phyloP scores from a whole-genome alignment of 2,329 filamentous ascomycete species.

The Chrysoporthe cubensis region DNA sequence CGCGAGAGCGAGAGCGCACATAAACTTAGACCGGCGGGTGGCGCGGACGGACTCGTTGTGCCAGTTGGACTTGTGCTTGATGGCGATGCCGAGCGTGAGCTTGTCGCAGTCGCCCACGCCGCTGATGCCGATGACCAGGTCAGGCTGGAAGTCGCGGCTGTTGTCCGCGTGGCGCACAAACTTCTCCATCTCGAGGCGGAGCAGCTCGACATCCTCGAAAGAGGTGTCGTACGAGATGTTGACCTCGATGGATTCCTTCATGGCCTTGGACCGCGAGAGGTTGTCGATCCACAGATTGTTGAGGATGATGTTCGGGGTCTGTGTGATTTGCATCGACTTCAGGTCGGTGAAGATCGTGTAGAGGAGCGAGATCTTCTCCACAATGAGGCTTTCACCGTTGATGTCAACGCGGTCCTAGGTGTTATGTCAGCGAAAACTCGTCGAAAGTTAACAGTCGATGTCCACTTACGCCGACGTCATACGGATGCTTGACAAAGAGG shows the following conservation, averaged over 20 bases:
- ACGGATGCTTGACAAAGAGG: constrained; percentile 97
- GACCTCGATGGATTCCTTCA: constrained; percentile 83
- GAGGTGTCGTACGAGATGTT: constrained; percentile 84
- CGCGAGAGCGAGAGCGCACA: constrained; percentile 87
- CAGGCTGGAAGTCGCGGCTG: constrained; percentile 85
- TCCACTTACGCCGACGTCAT: constrained; percentile 72
- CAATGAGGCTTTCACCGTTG: constrained; percentile 68
- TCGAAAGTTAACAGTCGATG: neutral
- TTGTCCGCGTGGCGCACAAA: constrained; percentile 88
- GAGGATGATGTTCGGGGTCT: constrained; percentile 89
- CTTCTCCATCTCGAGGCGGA: constrained; percentile 80
- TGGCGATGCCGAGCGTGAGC: constrained; percentile 78
- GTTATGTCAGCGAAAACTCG: neutral
- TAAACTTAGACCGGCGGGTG: constrained; percentile 88
- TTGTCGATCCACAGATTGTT: constrained; percentile 97
- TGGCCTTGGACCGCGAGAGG: constrained; percentile 84
- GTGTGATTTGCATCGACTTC: constrained; percentile 72
- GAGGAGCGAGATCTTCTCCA: constrained; percentile 92
- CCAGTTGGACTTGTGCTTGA: constrained; percentile 93
- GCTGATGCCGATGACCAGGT: constrained; percentile 77
- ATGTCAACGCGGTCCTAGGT: constrained; percentile 80
- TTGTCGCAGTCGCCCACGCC: constrained; percentile 87
- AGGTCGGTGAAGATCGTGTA: constrained; percentile 91
- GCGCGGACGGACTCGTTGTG: constrained; percentile 83
- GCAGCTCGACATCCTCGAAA: constrained; percentile 85